Evolutionary conservation across 169 alveolate species (phyloP).

Genomic region (Plasmodium coatneyi): DNA sequence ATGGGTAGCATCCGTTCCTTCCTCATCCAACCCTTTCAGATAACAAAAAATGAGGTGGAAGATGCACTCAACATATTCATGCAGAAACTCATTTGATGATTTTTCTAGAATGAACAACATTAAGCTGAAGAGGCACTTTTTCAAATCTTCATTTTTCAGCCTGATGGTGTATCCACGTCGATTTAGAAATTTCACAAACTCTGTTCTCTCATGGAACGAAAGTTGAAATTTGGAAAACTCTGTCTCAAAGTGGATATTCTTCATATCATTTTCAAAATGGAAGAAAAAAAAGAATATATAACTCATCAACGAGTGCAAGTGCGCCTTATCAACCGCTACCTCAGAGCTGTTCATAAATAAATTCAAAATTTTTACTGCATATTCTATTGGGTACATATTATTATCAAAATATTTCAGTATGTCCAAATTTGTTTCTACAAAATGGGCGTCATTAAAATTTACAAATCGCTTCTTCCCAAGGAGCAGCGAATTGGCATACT

Average conservation of each 20-base stretch:
- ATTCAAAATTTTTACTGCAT: conserved; percentile 13
- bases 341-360: conserved; percentile 20
- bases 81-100: background rate
- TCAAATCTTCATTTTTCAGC: conserved; percentile 33
- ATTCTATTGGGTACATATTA: conserved; percentile 19
- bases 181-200: conserved; percentile 8
- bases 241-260: conserved; percentile 1
- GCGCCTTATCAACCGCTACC: background rate
- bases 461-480: conserved; percentile 36
- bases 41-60: conserved; percentile 31
- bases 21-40: conserved; percentile 1
- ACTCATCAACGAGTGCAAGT: background rate
- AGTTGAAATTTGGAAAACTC: conserved; percentile 7
- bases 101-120: conserved; percentile 18
- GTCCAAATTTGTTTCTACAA: conserved; percentile 14
- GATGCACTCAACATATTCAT: conserved; percentile 26
- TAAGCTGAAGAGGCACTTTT: conserved; percentile 3
- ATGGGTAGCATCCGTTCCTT: background rate
- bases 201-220: conserved; percentile 24
- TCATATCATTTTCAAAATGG: background rate
- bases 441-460: conserved; percentile 28
- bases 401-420: conserved; percentile 66
- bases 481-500: conserved; percentile 37
- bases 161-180: conserved; percentile 6
- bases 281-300: conserved; percentile 44